Base-by-base conservation (phyloP, 2,329 filamentous ascomycete genomes). In the Colletotrichum sp. region DNA sequence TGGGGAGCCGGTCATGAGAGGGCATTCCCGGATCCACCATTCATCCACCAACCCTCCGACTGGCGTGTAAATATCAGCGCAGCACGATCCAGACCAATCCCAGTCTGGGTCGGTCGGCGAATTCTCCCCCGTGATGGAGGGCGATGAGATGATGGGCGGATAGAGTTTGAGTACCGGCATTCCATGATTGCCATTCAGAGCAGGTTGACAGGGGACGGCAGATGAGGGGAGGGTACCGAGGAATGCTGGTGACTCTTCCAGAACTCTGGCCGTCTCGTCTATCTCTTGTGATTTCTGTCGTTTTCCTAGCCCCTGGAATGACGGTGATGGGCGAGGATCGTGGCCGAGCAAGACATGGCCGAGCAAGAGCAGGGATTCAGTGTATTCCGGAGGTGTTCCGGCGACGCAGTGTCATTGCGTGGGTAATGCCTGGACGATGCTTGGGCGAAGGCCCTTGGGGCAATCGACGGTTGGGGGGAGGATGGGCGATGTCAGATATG, bases 131-230 rank as follows among this genome's bases (percentile, higher is more conserved):
- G 39, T 75, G 73, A 63, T 30, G 26, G 63, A 44, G 28, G 55
- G 55, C 18, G 52, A 65, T 24, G 55, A 72, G 24, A 30, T 34
- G 55, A 68, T 66, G 64, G 32, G 24, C 21, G 44, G 44, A 68
- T 69, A 76, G 64, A 76, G 39, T 73, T 76, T 69, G 73, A 69
- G 57, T 69, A 24, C 64, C 64, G 59, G 59, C 73, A 73, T 73
- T 72, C 70, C 64, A 49, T 21, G 39, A 28, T 44, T 57, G 57
- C 26, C 32, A 72, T 75, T 34, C 44, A 52, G 44, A 21, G 44
- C 44, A 52, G 44, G 44, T 52, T 52, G 44, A 52, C 59, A 62
- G 57, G 72, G 62, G 9, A 28, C 39, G 64, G 55, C 21, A 72
- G 36, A 72, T 64, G 69, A 55, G 26, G 30, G 21, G 24, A 55